A percentile compares a stretch with the other conserved stretches of the same genome.
These are phyloP conservation scores for Neofusicoccum kwambonambiense DNA, from an alignment of 2,329 filamentous ascomycete species.

Conservation along the genomic window DNA sequence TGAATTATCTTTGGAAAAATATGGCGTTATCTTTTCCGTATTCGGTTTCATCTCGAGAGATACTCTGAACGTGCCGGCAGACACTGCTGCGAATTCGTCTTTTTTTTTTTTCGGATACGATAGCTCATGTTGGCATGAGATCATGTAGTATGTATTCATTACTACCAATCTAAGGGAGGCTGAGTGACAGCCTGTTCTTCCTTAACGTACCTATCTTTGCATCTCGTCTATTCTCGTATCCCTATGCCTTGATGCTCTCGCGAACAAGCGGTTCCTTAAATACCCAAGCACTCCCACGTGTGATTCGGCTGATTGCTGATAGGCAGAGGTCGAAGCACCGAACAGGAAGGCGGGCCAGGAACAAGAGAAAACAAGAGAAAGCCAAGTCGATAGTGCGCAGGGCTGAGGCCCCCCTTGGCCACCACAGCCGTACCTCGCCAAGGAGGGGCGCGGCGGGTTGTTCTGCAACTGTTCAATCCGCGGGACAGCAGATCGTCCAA, in stretches of 20 bases:
- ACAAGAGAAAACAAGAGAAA: neutral
- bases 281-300: neutral
- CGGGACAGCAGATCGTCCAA: no score
- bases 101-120: neutral
- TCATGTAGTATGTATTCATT: neutral
- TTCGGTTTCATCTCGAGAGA: neutral
- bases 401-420: no score
- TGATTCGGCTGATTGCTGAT: neutral
- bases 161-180: neutral
- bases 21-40: neutral
- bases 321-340: neutral
- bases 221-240: neutral
- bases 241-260: no score
- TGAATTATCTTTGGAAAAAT: neutral
- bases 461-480: no score
- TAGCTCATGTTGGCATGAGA: constrained; percentile 5
- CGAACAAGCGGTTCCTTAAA: neutral
- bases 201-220: no score
- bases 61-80: neutral
- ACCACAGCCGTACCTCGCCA: no score
- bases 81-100: neutral
- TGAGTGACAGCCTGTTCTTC: neutral
- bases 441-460: neutral
- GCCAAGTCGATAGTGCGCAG: neutral
- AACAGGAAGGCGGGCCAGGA: no score